Base-by-base conservation (phyloP, 768 basidiomycete species). In the Boletus rex-veris region DNA sequence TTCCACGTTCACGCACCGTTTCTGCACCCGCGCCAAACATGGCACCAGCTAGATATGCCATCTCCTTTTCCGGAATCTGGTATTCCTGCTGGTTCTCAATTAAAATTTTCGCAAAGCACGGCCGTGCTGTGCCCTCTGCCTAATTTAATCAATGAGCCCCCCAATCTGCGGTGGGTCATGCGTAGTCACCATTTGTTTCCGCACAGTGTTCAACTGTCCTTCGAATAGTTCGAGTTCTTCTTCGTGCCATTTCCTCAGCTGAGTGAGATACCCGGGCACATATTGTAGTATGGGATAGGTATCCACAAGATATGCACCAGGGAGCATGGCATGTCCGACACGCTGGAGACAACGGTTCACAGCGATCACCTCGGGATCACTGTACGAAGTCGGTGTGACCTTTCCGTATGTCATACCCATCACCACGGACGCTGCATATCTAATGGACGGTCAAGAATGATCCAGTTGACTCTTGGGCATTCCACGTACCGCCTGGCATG, bases 201-300 rank as follows among this genome's bases (percentile, higher is more conserved):
- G 55, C 11, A 70, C 71, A 8, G 43, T 45, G 11, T 69, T 59
- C 14, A 75, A 28, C 53, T 72, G 73, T 0, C 65, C 55, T 11
- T 57, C 36, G 50, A 70, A 77, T 36, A 76, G 56, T 1, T 43
- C 58, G 11, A 73, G 62, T 55, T 77, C 76, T 44, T 75, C 71
- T 30, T 58, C n/a, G 57, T 86, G 85, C 37, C 81, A 82, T 4
- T 73, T 69, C 53, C 74, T 75, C 7, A 88, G 67, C 53, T 81
- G 77, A 4, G 75, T 74, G 12, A 83, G 71, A 58, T 84, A 65
- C 7, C 62, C 60, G 1, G 68, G 68, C 14, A 69, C 35, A 10
- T 64, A 64, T 45, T 43, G 47, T 1, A 69, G 48, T 31, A 62
- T 57, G 5, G 68, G 68, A 35, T 53, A 62, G 4, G 53, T 50